Evolutionary conservation across 1,284 basidiomycete species (phyloP).

Genomic region (Mycena sp.): DNA sequence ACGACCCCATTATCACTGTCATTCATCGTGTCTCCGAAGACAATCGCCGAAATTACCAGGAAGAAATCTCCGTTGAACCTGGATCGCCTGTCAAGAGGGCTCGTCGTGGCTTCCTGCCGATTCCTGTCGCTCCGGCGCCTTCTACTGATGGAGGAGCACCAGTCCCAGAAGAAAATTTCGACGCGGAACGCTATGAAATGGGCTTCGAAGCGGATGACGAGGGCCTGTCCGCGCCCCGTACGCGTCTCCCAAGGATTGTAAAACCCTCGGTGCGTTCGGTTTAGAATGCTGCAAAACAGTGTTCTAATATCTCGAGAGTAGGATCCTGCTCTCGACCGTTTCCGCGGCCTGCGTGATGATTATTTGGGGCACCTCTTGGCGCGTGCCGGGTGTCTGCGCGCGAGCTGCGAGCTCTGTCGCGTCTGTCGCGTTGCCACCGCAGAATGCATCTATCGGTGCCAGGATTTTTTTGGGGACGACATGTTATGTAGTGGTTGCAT

Average conservation of each 20-base stretch:
- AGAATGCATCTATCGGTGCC: not conserved
- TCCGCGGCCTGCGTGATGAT: not conserved
- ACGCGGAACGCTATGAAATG: not conserved
- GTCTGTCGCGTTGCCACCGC: not conserved
- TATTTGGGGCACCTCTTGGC: not conserved
- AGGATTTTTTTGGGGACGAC: not conserved
- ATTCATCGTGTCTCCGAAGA: not conserved
- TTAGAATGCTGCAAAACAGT: not conserved
- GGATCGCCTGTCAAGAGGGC: not conserved
- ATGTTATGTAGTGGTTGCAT: not conserved
- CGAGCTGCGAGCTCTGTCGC: not conserved
- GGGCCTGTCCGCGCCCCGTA: not conserved
- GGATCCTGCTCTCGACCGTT: not conserved
- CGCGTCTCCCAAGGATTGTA: not conserved
- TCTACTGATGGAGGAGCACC: not conserved
- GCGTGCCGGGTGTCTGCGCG: not conserved
- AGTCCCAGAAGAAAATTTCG: not conserved
- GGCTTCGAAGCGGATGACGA: not conserved
- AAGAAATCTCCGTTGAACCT: not conserved
- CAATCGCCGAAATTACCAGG: not conserved
- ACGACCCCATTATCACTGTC: not conserved
- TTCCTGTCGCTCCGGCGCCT: not conserved
- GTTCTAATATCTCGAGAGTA: not conserved
- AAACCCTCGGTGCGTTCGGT: not conserved
- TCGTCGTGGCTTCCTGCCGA: not conserved